phyloP scores from a whole-genome alignment of 78 protist genomes.

The slime mould (Dictyostelium discoideum) region DNA sequence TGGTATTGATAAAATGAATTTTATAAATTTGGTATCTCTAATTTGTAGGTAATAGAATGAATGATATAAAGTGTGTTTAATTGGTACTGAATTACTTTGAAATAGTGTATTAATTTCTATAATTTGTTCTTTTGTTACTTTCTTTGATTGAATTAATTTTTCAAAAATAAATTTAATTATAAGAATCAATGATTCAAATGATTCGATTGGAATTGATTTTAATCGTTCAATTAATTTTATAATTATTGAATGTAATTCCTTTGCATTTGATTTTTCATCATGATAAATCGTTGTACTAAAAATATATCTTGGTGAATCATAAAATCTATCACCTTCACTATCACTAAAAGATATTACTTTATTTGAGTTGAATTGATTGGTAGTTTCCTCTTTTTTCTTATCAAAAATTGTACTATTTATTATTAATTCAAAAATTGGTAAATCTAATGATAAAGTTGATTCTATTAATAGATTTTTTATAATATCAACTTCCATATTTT shows the following conservation, averaged over 20 bases:
- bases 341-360: no score
- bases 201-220: background rate
- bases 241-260: background rate
- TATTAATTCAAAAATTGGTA: background rate
- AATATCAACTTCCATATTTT: background rate
- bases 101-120: background rate
- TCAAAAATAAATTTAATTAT: no score
- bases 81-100: background rate
- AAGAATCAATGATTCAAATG: background rate
- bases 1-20: background rate
- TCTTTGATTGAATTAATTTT: background rate
- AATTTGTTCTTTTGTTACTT: background rate
- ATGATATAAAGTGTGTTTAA: background rate
- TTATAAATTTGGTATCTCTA: background rate
- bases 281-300: background rate
- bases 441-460: background rate
- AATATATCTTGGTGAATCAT: background rate
- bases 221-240: background rate
- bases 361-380: no score
- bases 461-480: background rate
- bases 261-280: background rate
- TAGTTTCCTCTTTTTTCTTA: background rate
- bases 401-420: background rate
- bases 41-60: background rate
- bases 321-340: background rate